Evolutionary conservation across 306 rosid genomes (phyloP), one percentile per base, ranked within the genome.

Genomic region (Prunus mume): DNA sequence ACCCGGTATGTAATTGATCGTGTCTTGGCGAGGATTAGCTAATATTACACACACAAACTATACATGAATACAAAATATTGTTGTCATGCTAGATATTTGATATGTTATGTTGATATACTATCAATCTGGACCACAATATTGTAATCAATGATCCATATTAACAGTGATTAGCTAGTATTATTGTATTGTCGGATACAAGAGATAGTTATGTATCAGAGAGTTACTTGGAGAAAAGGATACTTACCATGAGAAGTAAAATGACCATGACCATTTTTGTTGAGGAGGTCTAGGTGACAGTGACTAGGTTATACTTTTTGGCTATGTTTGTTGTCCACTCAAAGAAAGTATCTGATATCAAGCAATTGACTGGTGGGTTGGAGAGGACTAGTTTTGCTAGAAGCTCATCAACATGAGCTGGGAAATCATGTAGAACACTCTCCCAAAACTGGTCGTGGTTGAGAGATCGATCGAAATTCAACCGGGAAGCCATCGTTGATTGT

Each of bases 1-100:
- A 27, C 82, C 82, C 1, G 87, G 84, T 65, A 80, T 80, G 82
- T 83, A 83, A 60, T 79, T 67, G 0, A 83, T 83, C 38, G 52
- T 49, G 25, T 79, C 83, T 63, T 70, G 67, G 15, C 78, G 83
- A 24, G 9, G 43, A 38, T 63, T 70, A 64, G 75, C 86, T 83
- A 60, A 50, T 30, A 6, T 14, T 10, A 12, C 18, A 73, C 57
- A 5, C 50, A 64, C 4, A 20, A 10, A 12, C 0, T 7, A 7
- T 38, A 38, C 24, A 15, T n/a, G 6, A 22, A 25, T 51, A 60
- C 4, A 1, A 38, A 38, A 38, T 38, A 38, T 0, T 7, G 0
- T 38, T 38, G 2, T 38, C 10, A 7, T 38, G 9, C 9, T 38
- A 38, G 9, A 38, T 7, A 38, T 38, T 38, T 38, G 9, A 7